These are phyloP conservation scores for Hanseniaspora meyeri DNA, from an alignment of 805 yeast genomes.

Conservation along the genomic window DNA sequence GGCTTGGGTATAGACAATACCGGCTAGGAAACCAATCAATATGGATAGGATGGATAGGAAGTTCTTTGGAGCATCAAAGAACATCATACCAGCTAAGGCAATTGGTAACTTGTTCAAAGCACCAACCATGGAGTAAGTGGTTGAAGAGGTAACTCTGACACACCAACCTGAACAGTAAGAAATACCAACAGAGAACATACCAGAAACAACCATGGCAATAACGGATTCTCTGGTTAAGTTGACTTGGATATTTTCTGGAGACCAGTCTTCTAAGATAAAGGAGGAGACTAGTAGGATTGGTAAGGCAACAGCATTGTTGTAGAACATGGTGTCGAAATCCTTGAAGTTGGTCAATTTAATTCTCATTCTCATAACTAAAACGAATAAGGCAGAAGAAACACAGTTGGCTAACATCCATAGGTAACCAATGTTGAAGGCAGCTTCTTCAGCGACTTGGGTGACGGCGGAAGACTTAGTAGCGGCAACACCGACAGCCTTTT, in stretches of 20 bases:
- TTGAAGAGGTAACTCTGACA: slow-evolving; percentile 95
- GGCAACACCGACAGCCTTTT: slow-evolving; percentile 24
- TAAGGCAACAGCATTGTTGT: slow-evolving; percentile 86
- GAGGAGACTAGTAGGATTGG: slow-evolving; percentile 76
- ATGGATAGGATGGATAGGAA: slow-evolving; percentile 85
- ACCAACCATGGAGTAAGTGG: slow-evolving; percentile 98
- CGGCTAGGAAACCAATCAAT: slow-evolving; percentile 86
- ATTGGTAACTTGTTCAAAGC: slow-evolving; percentile 96
- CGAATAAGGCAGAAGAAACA: slow-evolving; percentile 85
- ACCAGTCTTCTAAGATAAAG: slow-evolving; percentile 83
- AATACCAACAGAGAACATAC: slow-evolving; percentile 89
- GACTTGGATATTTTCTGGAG: slow-evolving; percentile 53
- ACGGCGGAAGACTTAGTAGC: slow-evolving; percentile 18
- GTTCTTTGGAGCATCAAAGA: slow-evolving; percentile 91
- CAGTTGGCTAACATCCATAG: slow-evolving; percentile 96
- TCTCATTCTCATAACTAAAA: slow-evolving; percentile 91
- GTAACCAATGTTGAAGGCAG: slow-evolving; percentile 55
- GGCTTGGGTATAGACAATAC: slow-evolving; percentile 89
- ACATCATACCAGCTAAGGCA: slow-evolving; percentile 85
- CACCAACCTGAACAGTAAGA: slow-evolving; percentile 99
- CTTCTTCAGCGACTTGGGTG: slow-evolving; percentile 18
- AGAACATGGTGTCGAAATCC: slow-evolving; percentile 96
- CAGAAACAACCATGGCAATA: slow-evolving; percentile 77
- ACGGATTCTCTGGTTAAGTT: slow-evolving; percentile 70
- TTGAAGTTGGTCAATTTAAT: slow-evolving; percentile 92